Percentiles rank a stretch among this genome's conserved stretches.
Evolutionary conservation across 257 asterid species (phyloP).

Genomic region (Solanum arcanum): DNA sequence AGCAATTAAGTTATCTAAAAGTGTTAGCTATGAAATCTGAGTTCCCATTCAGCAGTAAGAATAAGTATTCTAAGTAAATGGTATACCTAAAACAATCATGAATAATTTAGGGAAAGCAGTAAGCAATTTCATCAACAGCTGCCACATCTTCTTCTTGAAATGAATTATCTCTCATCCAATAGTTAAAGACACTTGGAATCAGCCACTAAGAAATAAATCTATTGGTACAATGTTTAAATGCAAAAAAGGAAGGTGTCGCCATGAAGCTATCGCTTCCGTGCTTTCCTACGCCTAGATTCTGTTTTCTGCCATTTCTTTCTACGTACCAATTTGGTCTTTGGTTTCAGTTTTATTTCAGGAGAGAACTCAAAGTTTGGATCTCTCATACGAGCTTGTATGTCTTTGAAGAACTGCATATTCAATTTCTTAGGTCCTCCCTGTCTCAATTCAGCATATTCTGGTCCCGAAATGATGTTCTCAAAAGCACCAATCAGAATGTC

Average conservation of each 20-base stretch:
- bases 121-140: not conserved
- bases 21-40: not conserved
- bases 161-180: not conserved
- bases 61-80: not conserved
- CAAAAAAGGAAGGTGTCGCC: not conserved
- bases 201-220: not conserved
- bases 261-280: constrained; percentile 45
- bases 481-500: constrained; percentile 84
- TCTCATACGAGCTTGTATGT: constrained; percentile 84
- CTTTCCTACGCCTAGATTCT: constrained; percentile 76
- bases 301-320: constrained; percentile 84
- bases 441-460: constrained; percentile 85
- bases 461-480: constrained; percentile 83
- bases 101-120: not conserved
- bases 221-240: not conserved
- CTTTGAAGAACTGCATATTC: constrained; percentile 79
- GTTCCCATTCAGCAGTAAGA: not conserved
- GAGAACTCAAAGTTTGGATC: constrained; percentile 84
- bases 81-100: not conserved
- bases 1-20: not conserved
- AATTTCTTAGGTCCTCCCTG: constrained; percentile 80
- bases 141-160: not conserved
- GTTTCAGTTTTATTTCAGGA: constrained; percentile 77
- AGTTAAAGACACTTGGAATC: not conserved
- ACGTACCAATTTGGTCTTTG: constrained; percentile 67